Evolutionary conservation across 1,139 yeast genomes (phyloP), one percentile per base, ranked within the genome.

Genomic region (Spathaspora jeffriesii): DNA sequence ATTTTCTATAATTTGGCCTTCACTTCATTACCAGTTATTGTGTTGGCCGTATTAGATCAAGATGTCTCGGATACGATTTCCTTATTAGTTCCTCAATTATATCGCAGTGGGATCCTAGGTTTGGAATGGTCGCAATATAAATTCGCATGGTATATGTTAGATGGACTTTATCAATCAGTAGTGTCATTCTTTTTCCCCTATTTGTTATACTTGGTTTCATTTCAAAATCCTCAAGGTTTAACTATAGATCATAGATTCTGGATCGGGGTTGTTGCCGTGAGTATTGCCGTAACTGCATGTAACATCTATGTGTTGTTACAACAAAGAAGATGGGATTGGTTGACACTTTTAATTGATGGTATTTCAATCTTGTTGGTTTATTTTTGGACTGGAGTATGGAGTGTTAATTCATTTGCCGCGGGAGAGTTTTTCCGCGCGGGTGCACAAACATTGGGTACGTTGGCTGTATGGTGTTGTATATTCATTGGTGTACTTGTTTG

Each of bases 281-380:
- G 88, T 27, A 86, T 92, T 56, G 80, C 96, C 4, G 89, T 88
- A 51, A 72, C 87, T 48, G 73, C 96, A 10, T 90, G 97, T 68
- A 89, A 93, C 64, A 57, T 82, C 13, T 92, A 87, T 69, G 84
- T 93, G 45, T 62, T 90, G 59, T 67, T 87, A 55, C 96, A 91
- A 63, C 96, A 90, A 67, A 83, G 83, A 62, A 79, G 96, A 61
- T 93, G 99, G 99, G 99, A 93, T 68, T 90, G 96, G 96, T 70
- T 90, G 47, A 82, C 92, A 4, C 57, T 77, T 17, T 61, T 88
- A 46, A 77, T 89, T 59, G 80, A 82, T 49, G 69, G 71, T 9
- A 60, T 92, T 40, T 88, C 96, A 7, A 78, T 83, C 48, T 60
- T 91, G 50, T 60, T 91, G 43, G 74, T 90, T 43, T 88, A 82